phyloP scores from a whole-genome alignment of 352 stramenopile genomes.

The Phytophthora palmivora region DNA sequence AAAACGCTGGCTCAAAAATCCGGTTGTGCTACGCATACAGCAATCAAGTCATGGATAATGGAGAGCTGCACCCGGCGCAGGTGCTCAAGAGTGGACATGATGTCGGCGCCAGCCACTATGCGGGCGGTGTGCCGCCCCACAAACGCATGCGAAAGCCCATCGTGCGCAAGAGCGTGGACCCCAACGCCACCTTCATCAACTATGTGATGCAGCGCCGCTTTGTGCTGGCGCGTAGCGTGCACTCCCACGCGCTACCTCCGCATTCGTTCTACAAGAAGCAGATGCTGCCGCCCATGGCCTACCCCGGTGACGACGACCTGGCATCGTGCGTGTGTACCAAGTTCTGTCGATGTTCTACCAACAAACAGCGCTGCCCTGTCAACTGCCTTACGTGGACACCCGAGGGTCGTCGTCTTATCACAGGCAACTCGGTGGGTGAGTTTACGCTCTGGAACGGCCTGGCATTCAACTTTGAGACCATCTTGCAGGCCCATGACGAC shows the following conservation, averaged over 20 bases:
- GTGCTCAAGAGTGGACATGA: constrained; percentile 83
- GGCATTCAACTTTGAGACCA: constrained; percentile 98
- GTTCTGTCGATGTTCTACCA: constrained; percentile 89
- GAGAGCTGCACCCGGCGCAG: constrained; percentile 75
- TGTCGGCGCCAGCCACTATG: constrained; percentile 72
- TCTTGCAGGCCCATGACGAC: constrained; percentile 93
- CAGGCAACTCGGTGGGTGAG: constrained; percentile 96
- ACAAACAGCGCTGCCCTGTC: constrained; percentile 92
- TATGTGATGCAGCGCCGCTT: constrained; percentile 84
- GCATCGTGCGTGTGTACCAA: constrained; percentile 86
- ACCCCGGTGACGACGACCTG: constrained; percentile 67
- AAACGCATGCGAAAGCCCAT: constrained; percentile 90
- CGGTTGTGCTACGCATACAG: no score
- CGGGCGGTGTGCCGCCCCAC: constrained; percentile 70
- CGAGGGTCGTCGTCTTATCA: constrained; percentile 94
- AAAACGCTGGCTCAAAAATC: no score
- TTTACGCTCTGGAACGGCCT: constrained; percentile 98
- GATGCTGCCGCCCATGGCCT: constrained; percentile 79
- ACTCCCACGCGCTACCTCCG: constrained; percentile 62
- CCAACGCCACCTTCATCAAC: constrained; percentile 87
- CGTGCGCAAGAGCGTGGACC: constrained; percentile 88
- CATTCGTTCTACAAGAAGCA: constrained; percentile 89
- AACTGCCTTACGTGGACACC: constrained; percentile 97
- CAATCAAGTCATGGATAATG: no score
- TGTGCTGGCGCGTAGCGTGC: constrained; percentile 53